A percentile compares a stretch with the other conserved stretches of the same genome.
Conservation (phyloP, 2,329 filamentous ascomycete species). For the Hansfordia pulvinata region DNA sequence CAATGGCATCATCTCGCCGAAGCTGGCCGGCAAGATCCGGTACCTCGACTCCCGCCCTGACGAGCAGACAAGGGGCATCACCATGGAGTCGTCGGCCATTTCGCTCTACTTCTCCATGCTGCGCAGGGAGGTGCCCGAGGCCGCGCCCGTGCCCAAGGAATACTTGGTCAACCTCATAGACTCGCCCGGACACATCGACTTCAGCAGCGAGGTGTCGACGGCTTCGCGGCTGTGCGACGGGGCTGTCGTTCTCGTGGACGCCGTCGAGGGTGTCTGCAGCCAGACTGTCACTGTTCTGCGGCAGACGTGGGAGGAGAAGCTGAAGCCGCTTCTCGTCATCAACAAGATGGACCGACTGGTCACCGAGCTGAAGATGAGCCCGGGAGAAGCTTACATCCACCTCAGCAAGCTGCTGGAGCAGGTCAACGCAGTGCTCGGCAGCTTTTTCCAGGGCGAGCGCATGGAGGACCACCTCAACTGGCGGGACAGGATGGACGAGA, state of each 20-base stretch:
- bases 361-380: constrained; percentile 89
- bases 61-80: constrained; percentile 91
- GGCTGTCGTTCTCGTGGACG: constrained; percentile 86
- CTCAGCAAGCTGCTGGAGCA: constrained; percentile 83
- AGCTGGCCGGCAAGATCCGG: constrained; percentile 92
- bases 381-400: constrained; percentile 78
- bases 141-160: constrained; percentile 61
- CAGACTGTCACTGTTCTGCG: constrained; percentile 94
- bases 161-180: constrained; percentile 97
- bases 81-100: constrained; percentile 99
- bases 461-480: constrained; percentile 98
- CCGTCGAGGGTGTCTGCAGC: constrained; percentile 94
- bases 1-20: constrained; percentile 98
- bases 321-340: constrained; percentile 88
- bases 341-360: constrained; percentile 97
- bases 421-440: constrained; percentile 92
- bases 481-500: constrained; percentile 85
- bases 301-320: constrained; percentile 89
- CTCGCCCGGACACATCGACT: constrained; percentile 95
- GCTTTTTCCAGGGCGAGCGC: constrained; percentile 92
- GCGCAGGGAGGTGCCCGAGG: constrained; percentile 55
- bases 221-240: constrained; percentile 91
- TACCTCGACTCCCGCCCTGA: constrained; percentile 94
- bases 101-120: constrained; percentile 92
- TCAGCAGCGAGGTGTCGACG: constrained; percentile 95